These are phyloP conservation scores for Lindgomyces ingoldianus DNA, from an alignment of 495 filamentous ascomycete genomes.

Conservation along the genomic window DNA sequence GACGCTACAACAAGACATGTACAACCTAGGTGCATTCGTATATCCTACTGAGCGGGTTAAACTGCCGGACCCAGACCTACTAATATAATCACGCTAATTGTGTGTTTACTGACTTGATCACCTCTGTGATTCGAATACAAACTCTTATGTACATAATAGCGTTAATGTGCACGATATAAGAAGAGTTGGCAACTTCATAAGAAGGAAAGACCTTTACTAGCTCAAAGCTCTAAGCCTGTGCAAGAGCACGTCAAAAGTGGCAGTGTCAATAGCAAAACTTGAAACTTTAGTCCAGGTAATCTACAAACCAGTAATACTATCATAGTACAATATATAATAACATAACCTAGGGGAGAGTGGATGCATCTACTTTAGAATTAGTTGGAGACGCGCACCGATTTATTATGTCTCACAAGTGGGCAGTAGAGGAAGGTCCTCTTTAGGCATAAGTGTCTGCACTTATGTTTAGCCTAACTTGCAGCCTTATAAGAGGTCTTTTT, in stretches of 20 bases:
- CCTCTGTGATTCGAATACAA: slow-evolving; percentile 7
- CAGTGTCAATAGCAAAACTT: slow-evolving; percentile 24
- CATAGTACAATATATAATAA: not conserved
- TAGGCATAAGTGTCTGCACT: slow-evolving; percentile 45
- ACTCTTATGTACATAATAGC: not conserved
- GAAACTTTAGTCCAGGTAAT: slow-evolving; percentile 6
- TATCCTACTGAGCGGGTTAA: slow-evolving; percentile 8
- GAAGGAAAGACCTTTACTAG: slow-evolving; percentile 51
- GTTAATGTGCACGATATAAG: slow-evolving; percentile 14
- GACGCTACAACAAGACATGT: slow-evolving; percentile 41
- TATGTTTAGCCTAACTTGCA: slow-evolving; percentile 41
- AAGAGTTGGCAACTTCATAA: slow-evolving; percentile 44
- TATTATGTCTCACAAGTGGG: slow-evolving; percentile 38
- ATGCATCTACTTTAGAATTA: slow-evolving; percentile 1
- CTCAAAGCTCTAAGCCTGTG: slow-evolving; percentile 48
- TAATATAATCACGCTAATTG: slow-evolving; percentile 14
- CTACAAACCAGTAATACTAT: not conserved
- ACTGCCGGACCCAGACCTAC: slow-evolving; percentile 13
- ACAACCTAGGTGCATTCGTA: slow-evolving; percentile 26
- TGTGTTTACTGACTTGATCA: slow-evolving; percentile 23
- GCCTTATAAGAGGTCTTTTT: slow-evolving; percentile 25
- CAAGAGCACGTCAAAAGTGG: slow-evolving; percentile 36
- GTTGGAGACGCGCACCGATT: slow-evolving; percentile 42
- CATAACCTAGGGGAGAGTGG: not conserved
- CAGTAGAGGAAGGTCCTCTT: slow-evolving; percentile 42